Base-by-base conservation (phyloP, 768 basidiomycete genomes). In the Asterophora parasitica region DNA sequence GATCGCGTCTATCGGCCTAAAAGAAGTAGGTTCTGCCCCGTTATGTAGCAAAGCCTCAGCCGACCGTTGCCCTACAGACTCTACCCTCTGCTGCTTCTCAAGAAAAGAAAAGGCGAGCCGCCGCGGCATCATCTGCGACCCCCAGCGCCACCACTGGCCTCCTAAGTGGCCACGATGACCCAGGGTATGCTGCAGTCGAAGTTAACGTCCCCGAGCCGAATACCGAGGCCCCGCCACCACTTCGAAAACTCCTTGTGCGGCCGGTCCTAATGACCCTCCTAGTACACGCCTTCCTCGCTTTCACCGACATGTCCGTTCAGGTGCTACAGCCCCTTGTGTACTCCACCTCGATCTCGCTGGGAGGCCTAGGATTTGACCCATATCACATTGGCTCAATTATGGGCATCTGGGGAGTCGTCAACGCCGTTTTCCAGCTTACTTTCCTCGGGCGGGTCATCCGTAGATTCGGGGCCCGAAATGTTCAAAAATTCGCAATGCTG, bases 351-450 rank as follows among this genome's bases (percentile, higher is more conserved):
- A 61, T 77, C 38, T 58, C 61, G 7, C 59, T 73, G 3, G 82
- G 83, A 12, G 83, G 82, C 0, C 70, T 83, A 16, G 79, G 79
- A 10, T 63, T 82, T 31, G 60, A 70, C 26, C 74, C 81, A 3
- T 70, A 70, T 16, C 55, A 58, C 6, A 83, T 85, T 20, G 83
- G 83, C 12, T 62, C 66, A 13, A 74, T 80, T 42, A 67, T 81
- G 46, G 71, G 76, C 8, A 46, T 61, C 1, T 77, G 70, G 49
- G 82, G 82, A 7, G 57, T 79, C n/a, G 50, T 72, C 40, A 81
- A 76, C 48, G 81, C 76, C 4, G 28, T 75, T 27, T 60, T 81
- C 48, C 80, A 82, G 58, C 53, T 78, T 16, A 63, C 70, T 49
- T 66, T 71, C 60, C 75, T 82, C 49, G 69, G 72, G 4, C 59